Base-by-base conservation (phyloP, 164 flowering plant genomes). In the Chimonanthus praecox region DNA sequence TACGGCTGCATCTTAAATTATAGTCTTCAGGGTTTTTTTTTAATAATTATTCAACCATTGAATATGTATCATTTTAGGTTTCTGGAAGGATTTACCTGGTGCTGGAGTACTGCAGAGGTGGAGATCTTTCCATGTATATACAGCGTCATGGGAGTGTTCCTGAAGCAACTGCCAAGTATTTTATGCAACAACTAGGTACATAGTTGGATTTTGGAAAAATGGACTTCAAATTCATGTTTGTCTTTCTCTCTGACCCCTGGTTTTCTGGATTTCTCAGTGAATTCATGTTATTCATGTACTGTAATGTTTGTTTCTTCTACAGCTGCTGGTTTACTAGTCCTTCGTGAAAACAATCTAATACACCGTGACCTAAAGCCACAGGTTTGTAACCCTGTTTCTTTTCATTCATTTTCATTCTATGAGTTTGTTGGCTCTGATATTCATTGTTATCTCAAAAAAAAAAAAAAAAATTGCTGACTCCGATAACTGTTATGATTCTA, bases 321-420 rank as follows among this genome's bases (percentile, higher is more conserved):
- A 94, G 98, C 96, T 66, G 84, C 92, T 71, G 98, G 99, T 71
- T 78, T 95, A 66, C 84, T 88, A 83, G 74, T 92, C 67, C 98
- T 95, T 67, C 98, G 94, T 69, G 92, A 89, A 62, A 90, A 90
- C 87, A 91, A 89, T 84, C 84, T 95, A 64, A 90, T 92, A 64
- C 99, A 95, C 73, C 87, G 99, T 50, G 98, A 95, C 81, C 79
- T 95, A 49, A 95, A 95, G 81, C 99, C 99, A 58, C 99, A 95
- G 99, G 99, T 94, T 66, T 72, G 84, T 66, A 13, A 15, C 16
- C 9, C 10, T 44, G n/a, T 45, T 11, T 44, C 15, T 21, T 69
- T 20, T 15, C 50, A 4, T 69, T 6, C 8, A 43, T 69, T 69
- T 50, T 50, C 60, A 33, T 33, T 33, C 33, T 33, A 0, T 33